phyloP scores from a whole-genome alignment of 2,329 filamentous ascomycete genomes.

The Talaromyces amestolkiae region DNA sequence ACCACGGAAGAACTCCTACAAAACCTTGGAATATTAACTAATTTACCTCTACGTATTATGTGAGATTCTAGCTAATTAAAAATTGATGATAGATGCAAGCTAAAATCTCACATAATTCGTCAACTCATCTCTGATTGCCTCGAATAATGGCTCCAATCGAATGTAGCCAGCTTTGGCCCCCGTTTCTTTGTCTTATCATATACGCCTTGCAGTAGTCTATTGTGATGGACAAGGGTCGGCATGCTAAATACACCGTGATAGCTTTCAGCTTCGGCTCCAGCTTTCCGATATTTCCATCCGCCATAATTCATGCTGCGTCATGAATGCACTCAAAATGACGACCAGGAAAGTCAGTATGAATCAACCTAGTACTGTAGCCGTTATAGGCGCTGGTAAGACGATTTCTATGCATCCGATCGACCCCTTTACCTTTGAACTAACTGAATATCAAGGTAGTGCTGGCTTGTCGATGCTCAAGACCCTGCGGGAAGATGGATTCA shows the following conservation, averaged over 20 bases:
- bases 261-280: background rate
- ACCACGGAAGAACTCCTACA: background rate
- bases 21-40: too few relatives aligned
- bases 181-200: background rate
- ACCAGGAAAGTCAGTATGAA: background rate
- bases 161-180: background rate
- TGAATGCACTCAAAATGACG: background rate
- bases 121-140: background rate
- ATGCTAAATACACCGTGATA: background rate
- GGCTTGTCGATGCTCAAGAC: constrained; percentile 34
- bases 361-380: background rate
- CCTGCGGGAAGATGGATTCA: constrained; percentile 46
- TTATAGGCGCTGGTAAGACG: constrained; percentile 1
- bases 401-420: background rate
- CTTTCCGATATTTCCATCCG: background rate
- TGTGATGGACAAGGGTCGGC: background rate
- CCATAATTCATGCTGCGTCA: background rate
- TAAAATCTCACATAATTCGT: too few relatives aligned
- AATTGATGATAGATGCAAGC: too few relatives aligned
- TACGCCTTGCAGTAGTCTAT: background rate
- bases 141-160: background rate
- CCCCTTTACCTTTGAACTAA: background rate
- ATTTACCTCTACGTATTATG: background rate
- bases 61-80: background rate
- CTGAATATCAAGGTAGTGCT: background rate